Evolutionary conservation across 2,329 filamentous ascomycete genomes (phyloP), one percentile per base, ranked within the genome.

Genomic region (Fusarium sp.): DNA sequence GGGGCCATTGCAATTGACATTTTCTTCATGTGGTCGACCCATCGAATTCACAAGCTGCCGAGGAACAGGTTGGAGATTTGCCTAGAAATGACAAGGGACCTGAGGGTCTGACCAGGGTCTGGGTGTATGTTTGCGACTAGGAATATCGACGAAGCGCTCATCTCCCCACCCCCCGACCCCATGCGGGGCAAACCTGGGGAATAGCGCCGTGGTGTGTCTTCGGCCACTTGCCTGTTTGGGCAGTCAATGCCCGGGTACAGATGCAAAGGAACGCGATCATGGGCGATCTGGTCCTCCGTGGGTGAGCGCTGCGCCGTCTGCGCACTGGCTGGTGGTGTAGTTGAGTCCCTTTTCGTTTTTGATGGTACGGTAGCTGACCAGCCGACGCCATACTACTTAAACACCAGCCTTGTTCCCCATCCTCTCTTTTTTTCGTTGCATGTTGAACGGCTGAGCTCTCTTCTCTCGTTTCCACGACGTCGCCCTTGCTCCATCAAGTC

Each of bases 161-260:
- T 52, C 55, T 68, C 54, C 62, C 62, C 62, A 56, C 62, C 54
- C 34, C 57, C 28, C 34, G 52, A 46, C 54, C 60, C 60, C 62
- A 65, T 66, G 74, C 72, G 74, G 71, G 73, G 74, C 72, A 76
- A 76, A 76, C 60, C 74, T 75, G 73, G 74, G 73, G 73, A 65
- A 71, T 72, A 66, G 69, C 69, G 63, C 60, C 59, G 69, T 64
- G 28, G 61, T 55, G 56, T 62, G 43, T 66, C 47, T 44, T 67
- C 74, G 72, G 74, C 23, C 55, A 72, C 59, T 74, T 75, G 67
- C 74, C 74, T 59, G 30, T 72, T 76, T 48, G 40, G 73, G 74
- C 54, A 76, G 56, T 46, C 63, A 60, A 68, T 59, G 60, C 67
- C 74, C 74, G 74, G 63, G 70, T 62, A 58, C 47, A 70, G 67